A percentile compares a stretch with the other conserved stretches of the same genome.
phyloP scores from a whole-genome alignment of 257 asterid species.

The Nyctanthes arbortristis region DNA sequence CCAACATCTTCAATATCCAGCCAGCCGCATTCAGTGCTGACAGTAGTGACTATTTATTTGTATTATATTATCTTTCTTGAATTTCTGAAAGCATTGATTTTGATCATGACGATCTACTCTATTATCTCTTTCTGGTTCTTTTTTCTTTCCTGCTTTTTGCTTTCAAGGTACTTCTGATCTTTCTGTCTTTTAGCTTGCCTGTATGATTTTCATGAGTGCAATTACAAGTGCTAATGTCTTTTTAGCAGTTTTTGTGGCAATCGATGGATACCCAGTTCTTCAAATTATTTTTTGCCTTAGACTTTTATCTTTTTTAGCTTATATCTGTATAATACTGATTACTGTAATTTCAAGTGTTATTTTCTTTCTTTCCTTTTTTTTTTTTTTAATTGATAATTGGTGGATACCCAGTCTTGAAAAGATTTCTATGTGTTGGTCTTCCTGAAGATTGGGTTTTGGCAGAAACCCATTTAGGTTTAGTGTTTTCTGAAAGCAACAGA shows the following conservation, averaged over 20 bases:
- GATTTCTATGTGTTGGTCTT: not conserved
- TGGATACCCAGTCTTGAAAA: no score
- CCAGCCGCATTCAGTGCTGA: no score
- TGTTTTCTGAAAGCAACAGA: slow-evolving; percentile 10
- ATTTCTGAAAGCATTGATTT: not conserved
- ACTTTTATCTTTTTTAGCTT: no score
- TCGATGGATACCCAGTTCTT: slow-evolving; percentile 21
- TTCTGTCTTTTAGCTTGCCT: not conserved
- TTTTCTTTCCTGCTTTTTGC: slow-evolving; percentile 23
- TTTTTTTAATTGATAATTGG: no score
- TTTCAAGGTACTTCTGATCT: slow-evolving; percentile 29
- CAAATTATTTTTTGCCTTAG: no score
- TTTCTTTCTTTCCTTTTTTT: no score
- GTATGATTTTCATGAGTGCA: not conserved
- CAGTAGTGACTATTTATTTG: not conserved
- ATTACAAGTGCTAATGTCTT: not conserved
- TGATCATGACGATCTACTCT: slow-evolving; percentile 27
- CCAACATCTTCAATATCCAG: no score
- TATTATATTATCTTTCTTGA: not conserved
- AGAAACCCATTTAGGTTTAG: not conserved
- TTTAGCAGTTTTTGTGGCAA: not conserved
- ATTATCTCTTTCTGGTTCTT: slow-evolving; percentile 24
- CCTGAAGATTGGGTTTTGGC: not conserved
- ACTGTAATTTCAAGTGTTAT: no score
- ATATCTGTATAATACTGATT: no score